Conservation (phyloP, 1,139 yeast genomes). For the Schizosaccharomyces versatilis region DNA sequence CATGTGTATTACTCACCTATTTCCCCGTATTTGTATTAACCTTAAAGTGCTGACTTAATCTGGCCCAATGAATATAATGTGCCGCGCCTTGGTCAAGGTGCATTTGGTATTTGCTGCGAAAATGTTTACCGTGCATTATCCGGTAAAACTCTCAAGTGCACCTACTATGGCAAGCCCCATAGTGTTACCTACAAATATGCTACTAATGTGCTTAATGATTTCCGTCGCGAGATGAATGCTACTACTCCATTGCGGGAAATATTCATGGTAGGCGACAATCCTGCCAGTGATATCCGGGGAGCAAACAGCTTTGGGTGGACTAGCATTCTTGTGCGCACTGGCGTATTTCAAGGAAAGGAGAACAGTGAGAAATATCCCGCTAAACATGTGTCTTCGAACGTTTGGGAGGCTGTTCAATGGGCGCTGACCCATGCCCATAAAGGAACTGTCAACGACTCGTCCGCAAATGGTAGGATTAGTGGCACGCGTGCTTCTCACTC, state of each 20-base stretch:
- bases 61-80: slow-evolving; percentile 53
- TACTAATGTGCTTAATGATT: slow-evolving; percentile 44
- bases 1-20: slow-evolving; percentile 35
- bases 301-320: slow-evolving; percentile 81
- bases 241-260: slow-evolving; percentile 51
- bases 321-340: slow-evolving; percentile 66
- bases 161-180: slow-evolving; percentile 68
- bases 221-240: slow-evolving; percentile 61
- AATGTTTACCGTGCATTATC: slow-evolving; percentile 64
- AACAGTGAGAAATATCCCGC: slow-evolving; percentile 60
- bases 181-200: slow-evolving; percentile 65
- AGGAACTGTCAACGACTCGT: neutral
- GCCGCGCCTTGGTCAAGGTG: slow-evolving; percentile 77
- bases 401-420: slow-evolving; percentile 49
- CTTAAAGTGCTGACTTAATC: slow-evolving; percentile 1
- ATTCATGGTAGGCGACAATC: slow-evolving; percentile 82
- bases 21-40: slow-evolving; percentile 19
- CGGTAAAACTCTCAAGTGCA: slow-evolving; percentile 52
- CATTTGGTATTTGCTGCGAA: slow-evolving; percentile 62
- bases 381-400: slow-evolving; percentile 47
- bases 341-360: slow-evolving; percentile 55
- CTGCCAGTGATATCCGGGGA: slow-evolving; percentile 69
- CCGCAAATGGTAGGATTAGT: neutral
- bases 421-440: neutral
- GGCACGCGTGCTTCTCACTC: neutral